phyloP scores from a whole-genome alignment of 345 rosid species.

The Melaleuca alternifolia region DNA sequence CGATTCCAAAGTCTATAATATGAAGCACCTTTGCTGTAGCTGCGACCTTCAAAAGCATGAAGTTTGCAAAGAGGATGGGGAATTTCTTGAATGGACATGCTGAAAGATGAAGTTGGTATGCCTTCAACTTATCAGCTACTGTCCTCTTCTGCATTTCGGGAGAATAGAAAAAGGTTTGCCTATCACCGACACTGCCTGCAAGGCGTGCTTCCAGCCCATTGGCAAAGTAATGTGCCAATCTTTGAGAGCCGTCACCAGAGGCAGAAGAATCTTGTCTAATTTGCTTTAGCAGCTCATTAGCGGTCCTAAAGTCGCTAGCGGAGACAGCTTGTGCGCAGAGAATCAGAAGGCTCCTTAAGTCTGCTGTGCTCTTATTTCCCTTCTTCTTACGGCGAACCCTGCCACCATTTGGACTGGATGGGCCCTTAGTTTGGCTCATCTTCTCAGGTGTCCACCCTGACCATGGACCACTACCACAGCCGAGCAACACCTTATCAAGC shows the following conservation, averaged over 20 bases:
- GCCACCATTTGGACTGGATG: neutral
- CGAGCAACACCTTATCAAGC: conserved; percentile 67
- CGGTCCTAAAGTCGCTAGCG: conserved; percentile 48
- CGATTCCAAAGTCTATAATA: conserved; percentile 76
- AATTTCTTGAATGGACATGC: conserved; percentile 63
- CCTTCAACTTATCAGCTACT: conserved; percentile 60
- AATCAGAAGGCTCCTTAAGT: conserved; percentile 57
- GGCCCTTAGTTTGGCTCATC: conserved; percentile 6
- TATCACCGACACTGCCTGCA: conserved; percentile 33
- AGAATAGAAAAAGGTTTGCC: conserved; percentile 19
- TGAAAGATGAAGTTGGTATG: conserved; percentile 38
- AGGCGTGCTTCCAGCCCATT: conserved; percentile 80
- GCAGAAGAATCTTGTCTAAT: conserved; percentile 37
- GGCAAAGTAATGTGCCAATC: conserved; percentile 38
- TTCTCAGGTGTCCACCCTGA: neutral
- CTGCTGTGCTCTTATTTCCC: conserved; percentile 37
- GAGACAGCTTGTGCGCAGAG: conserved; percentile 84
- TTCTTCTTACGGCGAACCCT: conserved; percentile 12
- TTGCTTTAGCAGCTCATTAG: conserved; percentile 70
- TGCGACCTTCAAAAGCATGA: conserved; percentile 35
- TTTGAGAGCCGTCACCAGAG: conserved; percentile 28
- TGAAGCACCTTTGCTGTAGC: conserved; percentile 57
- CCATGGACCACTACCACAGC: conserved; percentile 9
- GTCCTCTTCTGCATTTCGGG: conserved; percentile 25
- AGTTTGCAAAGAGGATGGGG: conserved; percentile 40